Conservation (phyloP, 495 filamentous ascomycete species). For the Clavariopsis aquatica region DNA sequence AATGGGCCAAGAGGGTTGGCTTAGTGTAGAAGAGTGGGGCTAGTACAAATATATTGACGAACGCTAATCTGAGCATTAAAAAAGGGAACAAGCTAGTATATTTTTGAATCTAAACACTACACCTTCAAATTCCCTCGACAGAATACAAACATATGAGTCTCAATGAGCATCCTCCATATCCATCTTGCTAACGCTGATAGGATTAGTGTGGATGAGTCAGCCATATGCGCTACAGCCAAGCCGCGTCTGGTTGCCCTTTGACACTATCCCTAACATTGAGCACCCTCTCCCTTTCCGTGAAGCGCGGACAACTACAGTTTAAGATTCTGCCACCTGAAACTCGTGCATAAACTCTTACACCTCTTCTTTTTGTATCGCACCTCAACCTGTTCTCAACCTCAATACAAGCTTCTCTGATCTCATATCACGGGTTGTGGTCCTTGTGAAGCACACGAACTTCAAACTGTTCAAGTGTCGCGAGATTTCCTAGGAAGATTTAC, state of each 20-base stretch:
- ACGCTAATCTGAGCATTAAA: too few species aligned
- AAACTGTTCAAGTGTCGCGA: background rate
- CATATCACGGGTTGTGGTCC: background rate
- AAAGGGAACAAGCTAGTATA: too few species aligned
- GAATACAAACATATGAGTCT: background rate
- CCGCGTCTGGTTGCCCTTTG: constrained; percentile 3
- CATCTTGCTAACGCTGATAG: background rate
- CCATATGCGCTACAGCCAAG: background rate
- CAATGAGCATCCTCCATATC: background rate
- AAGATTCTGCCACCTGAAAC: background rate
- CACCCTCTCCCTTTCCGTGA: background rate
- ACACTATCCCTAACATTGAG: constrained; percentile 11
- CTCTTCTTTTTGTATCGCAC: background rate
- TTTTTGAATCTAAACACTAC: too few species aligned
- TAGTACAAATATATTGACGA: too few species aligned
- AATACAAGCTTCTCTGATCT: background rate
- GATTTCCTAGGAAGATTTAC: background rate
- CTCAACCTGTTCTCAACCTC: background rate
- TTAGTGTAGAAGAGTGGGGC: too few species aligned
- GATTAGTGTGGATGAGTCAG: background rate
- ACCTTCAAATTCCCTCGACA: too few species aligned
- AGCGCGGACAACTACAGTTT: constrained; percentile 1
- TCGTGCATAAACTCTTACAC: background rate
- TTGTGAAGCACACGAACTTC: background rate
- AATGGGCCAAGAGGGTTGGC: too few species aligned